Evolutionary conservation across 2,329 filamentous ascomycete genomes (phyloP).

Genomic region (Sporothrix pseudoabietina): DNA sequence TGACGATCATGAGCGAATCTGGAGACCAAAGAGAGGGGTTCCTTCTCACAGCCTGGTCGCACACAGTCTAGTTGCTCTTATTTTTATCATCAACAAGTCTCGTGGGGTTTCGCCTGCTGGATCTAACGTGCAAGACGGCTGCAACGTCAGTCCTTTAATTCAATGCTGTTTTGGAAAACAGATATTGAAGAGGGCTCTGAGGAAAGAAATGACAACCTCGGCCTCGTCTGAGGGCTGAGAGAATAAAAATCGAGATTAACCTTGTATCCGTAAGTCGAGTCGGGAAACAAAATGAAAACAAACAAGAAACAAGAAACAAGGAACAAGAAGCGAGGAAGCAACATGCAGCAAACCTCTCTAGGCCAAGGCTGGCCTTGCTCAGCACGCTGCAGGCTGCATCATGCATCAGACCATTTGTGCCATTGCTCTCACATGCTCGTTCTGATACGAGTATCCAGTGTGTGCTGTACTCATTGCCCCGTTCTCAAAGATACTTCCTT

Average conservation of each 20-base stretch:
- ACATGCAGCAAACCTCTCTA: not conserved
- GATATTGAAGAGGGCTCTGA: not conserved
- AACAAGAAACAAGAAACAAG: not conserved
- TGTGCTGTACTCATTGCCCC: not conserved
- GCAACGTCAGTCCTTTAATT: conserved; percentile 21
- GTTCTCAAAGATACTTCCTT: conserved; percentile 3
- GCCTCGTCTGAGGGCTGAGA: conserved; percentile 12
- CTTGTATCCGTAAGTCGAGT: not conserved
- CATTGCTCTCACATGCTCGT: not conserved
- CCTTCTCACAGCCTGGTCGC: not conserved
- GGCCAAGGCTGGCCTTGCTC: not conserved
- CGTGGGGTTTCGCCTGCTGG: conserved; percentile 10
- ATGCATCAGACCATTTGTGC: not conserved
- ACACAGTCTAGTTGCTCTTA: not conserved
- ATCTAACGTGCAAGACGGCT: not conserved
- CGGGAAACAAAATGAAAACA: not conserved
- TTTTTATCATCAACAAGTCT: not conserved
- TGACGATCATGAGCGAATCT: conserved; percentile 3
- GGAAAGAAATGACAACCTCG: not conserved
- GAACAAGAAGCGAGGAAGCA: not conserved
- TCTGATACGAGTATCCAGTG: not conserved
- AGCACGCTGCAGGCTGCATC: conserved; percentile 8
- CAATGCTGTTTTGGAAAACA: not conserved
- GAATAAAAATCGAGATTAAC: not conserved
- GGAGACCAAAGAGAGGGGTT: not conserved